Conservation (phyloP, 2,329 filamentous ascomycete genomes). For the Corinectria fuckeliana region DNA sequence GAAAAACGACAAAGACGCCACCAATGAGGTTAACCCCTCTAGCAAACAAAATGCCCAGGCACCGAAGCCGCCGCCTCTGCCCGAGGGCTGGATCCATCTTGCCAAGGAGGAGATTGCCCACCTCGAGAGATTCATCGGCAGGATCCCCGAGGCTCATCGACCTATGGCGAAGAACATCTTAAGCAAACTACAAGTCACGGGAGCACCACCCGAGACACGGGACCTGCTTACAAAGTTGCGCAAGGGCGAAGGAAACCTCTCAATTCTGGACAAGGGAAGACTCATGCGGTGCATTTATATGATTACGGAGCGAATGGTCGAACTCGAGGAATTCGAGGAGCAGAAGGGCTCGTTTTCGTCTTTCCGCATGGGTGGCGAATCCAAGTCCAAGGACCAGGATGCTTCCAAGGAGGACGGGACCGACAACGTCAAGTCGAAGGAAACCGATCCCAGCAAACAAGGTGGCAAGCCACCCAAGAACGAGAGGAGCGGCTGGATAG, state of each 20-base stretch:
- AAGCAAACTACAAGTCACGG: slow-evolving; percentile 68
- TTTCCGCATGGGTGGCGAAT: slow-evolving; percentile 23
- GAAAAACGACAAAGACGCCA: slow-evolving; percentile 36
- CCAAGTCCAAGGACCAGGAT: slow-evolving; percentile 26
- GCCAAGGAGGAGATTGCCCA: slow-evolving; percentile 55
- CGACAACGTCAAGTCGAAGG: slow-evolving; percentile 33
- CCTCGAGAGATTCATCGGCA: slow-evolving; percentile 65
- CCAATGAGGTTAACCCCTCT: slow-evolving; percentile 27
- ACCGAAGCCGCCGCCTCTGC: slow-evolving; percentile 45
- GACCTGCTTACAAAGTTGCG: slow-evolving; percentile 62
- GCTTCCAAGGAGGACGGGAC: slow-evolving; percentile 23
- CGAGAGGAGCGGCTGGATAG: slow-evolving; percentile 44
- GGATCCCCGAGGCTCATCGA: slow-evolving; percentile 68
- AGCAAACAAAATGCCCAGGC: slow-evolving; percentile 30
- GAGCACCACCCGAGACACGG: slow-evolving; percentile 72
- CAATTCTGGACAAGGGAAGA: slow-evolving; percentile 47
- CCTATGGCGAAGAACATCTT: slow-evolving; percentile 65
- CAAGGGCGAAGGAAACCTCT: slow-evolving; percentile 61
- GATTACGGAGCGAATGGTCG: slow-evolving; percentile 45
- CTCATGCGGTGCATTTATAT: slow-evolving; percentile 47
- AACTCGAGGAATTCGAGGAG: slow-evolving; percentile 36
- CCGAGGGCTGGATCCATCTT: slow-evolving; percentile 56
- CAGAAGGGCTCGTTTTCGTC: slow-evolving; percentile 25
- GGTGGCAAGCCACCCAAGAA: slow-evolving; percentile 44
- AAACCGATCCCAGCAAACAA: slow-evolving; percentile 40